Percentiles rank a stretch among this genome's conserved stretches.
phyloP scores from a whole-genome alignment of 345 rosid species.

The Noccaea caerulescens region DNA sequence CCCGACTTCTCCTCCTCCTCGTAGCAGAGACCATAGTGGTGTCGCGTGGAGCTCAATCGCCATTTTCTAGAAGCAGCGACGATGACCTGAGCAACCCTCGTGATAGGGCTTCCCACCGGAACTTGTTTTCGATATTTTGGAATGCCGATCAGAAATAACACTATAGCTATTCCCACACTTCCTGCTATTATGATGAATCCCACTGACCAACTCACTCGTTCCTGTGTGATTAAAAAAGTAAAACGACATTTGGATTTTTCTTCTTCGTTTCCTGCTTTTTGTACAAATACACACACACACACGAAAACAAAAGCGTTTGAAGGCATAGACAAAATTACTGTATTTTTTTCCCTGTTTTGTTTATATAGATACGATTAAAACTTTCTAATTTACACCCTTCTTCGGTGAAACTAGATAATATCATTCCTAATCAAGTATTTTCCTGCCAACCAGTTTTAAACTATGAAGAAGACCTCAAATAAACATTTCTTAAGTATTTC shows the following conservation, averaged over 20 bases:
- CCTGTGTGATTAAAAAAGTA: slow-evolving; percentile 43
- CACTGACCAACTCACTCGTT: slow-evolving; percentile 73
- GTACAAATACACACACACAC: no score
- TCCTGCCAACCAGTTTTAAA: background rate
- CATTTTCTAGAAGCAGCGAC: slow-evolving; percentile 69
- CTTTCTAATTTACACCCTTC: background rate
- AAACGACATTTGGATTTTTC: background rate
- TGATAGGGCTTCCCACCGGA: slow-evolving; percentile 74
- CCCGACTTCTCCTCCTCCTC: slow-evolving; percentile 31
- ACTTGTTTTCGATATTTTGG: slow-evolving; percentile 58
- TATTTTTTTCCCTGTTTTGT: background rate
- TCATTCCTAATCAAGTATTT: background rate
- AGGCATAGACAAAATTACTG: background rate
- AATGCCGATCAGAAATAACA: slow-evolving; percentile 58
- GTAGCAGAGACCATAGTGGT: slow-evolving; percentile 46
- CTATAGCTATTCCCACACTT: slow-evolving; percentile 51
- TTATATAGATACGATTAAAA: background rate
- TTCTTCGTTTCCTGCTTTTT: background rate
- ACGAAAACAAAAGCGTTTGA: background rate
- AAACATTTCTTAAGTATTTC: background rate
- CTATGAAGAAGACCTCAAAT: background rate
- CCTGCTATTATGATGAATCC: slow-evolving; percentile 68
- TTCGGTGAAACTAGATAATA: background rate
- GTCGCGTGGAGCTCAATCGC: slow-evolving; percentile 51
- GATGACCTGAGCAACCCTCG: slow-evolving; percentile 69